Base-by-base conservation (phyloP, 371 early-diverging fungal species). In the Saksenaea oblongispora region DNA sequence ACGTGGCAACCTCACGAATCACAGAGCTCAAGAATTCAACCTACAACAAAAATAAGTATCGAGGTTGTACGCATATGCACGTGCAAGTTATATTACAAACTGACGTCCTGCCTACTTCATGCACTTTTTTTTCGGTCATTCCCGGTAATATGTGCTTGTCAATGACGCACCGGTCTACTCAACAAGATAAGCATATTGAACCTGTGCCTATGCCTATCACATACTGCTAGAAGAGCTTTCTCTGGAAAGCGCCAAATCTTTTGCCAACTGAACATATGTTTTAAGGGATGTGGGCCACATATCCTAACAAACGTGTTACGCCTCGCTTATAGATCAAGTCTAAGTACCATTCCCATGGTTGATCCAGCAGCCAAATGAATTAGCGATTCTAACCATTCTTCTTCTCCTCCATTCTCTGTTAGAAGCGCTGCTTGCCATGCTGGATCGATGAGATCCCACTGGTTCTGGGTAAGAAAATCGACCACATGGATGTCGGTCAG, bases 21-120 rank as follows among this genome's bases (percentile, higher is more conserved):
- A 89, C 51, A 11, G 78, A 73, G 24, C 87, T 82, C 66, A 93
- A 75, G 18, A 78, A 69, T 34, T 83, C 79, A 22, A 93, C 86
- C 83, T 26, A 41, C 24, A 26, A 24, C 54, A 61, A 14, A 27
- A 28, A 58, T 22, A 5, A 22, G n/a, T 7, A 22, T 24, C 26
- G 18, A 13, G 1, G 56, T 31, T 34, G 22, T 34, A 27, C 18
- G 36, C 31, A 56, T 15, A 17, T 22, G 51, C n/a, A 47, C 22
- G 22, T 18, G 22, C n/a, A 47, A 47, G n/a, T 10, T 17, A 22
- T 17, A 22, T 22, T 47, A 22, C 22, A 47, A 26, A 17, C 51
- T 47, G 22, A 47, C 24, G n/a, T 56, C 28, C 22, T 56, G 34
- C 37, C 34, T 58, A 69, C 69, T 60, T 70, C 70, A 34, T 70